Base-by-base conservation (phyloP, 805 yeast species). In the Wickerhamomyces chambardii region DNA sequence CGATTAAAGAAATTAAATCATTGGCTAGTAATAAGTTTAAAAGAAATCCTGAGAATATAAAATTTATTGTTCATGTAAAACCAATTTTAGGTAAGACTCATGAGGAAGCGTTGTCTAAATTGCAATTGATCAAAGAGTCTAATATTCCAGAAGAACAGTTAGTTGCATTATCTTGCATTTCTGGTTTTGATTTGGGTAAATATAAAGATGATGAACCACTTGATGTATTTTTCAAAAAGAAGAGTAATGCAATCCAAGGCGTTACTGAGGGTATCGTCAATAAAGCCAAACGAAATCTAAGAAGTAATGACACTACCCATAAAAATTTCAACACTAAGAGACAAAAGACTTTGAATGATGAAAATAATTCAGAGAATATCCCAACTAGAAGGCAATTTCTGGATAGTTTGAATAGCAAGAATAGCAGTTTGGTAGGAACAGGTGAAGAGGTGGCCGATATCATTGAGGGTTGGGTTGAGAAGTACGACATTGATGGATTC, bases 111-210 rank as follows among this genome's bases (percentile, higher is more conserved):
- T 36, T 28, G 47, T 38, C 6, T 61, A 61, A 35, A 51, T 44
- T 19, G 55, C 56, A 6, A 53, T 31, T 35, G 44, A 45, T 33
- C 34, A 35, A 7, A 55, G 54, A 35, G 61, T 55, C 6, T 63
- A 58, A 37, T 36, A 50, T 9, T 64, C 59, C 34, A 66, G 64
- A 11, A 64, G 64, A 2, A 61, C 59, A 32, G 64, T 63, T 2
- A 45, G 61, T 17, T 45, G 61, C 17, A 61, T 64, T 39, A 51
- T 64, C 26, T 68, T 68, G 10, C 59, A 65, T n/a, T 61, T 59
- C 65, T 4, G 68, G 67, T 2, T 50, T 62, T 31, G 66, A 63
- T 33, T 47, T 63, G n/a, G n/a, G n/a, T n/a, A n/a, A n/a, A n/a
- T n/a, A n/a, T n/a, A n/a, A n/a, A n/a, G n/a, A n/a, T n/a, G n/a